Evolutionary conservation across 1,284 basidiomycete genomes (phyloP).

Genomic region (Xerocomus tenax): DNA sequence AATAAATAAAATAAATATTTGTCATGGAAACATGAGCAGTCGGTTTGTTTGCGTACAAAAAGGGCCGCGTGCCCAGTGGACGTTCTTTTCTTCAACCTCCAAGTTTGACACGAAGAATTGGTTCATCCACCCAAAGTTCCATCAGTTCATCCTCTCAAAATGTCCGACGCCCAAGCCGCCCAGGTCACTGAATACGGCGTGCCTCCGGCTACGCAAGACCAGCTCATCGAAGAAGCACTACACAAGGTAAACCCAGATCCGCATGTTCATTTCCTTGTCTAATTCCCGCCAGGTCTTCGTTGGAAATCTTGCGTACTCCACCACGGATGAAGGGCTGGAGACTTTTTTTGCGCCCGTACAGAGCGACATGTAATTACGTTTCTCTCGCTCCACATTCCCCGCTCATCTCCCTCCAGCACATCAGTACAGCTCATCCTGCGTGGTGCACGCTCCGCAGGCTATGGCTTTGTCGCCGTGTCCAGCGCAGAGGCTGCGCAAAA

Average conservation of each 20-base stretch:
- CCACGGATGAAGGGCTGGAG: slow-evolving; percentile 84
- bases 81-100: slow-evolving; percentile 56
- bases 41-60: slow-evolving; percentile 30
- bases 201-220: slow-evolving; percentile 64
- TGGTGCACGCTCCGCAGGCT: slow-evolving; percentile 75
- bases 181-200: slow-evolving; percentile 69
- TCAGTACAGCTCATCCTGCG: slow-evolving; percentile 76
- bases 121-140: slow-evolving; percentile 59
- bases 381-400: slow-evolving; percentile 9
- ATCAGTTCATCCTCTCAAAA: slow-evolving; percentile 46
- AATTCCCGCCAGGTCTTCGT: slow-evolving; percentile 59
- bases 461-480: slow-evolving; percentile 82
- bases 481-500: slow-evolving; percentile 75
- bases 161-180: slow-evolving; percentile 82
- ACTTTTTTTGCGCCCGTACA: slow-evolving; percentile 76
- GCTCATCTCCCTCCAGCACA: slow-evolving; percentile 39
- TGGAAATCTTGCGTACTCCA: slow-evolving; percentile 81
- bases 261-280: slow-evolving; percentile 11
- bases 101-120: slow-evolving; percentile 73
- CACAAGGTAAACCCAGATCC: slow-evolving; percentile 52
- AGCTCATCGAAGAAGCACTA: slow-evolving; percentile 55
- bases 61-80: slow-evolving; percentile 15
- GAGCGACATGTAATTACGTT: slow-evolving; percentile 65
- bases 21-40: slow-evolving; percentile 18
- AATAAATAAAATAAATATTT: neutral